These are phyloP conservation scores for Clonostachys solani DNA, from an alignment of 2,329 filamentous ascomycete species.

Conservation along the genomic window DNA sequence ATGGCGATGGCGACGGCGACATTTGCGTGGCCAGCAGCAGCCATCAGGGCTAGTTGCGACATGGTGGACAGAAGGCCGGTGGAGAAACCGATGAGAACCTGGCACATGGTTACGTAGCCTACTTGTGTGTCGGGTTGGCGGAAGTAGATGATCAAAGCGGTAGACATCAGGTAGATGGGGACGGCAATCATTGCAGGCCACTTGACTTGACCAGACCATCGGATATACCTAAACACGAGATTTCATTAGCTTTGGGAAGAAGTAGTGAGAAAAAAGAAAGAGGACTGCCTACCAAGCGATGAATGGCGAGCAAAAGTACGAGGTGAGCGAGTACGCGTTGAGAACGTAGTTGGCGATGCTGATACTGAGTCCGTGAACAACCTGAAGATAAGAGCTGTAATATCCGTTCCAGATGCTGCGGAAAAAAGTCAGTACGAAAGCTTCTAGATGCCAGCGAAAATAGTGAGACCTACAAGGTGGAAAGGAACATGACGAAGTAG, in stretches of 20 bases:
- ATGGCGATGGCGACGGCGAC: slow-evolving; percentile 59
- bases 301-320: slow-evolving; percentile 28
- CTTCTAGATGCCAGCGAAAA: no score
- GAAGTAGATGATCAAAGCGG: slow-evolving; percentile 57
- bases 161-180: slow-evolving; percentile 50
- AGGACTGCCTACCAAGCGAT: no score
- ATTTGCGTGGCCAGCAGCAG: slow-evolving; percentile 54
- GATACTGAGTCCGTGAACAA: slow-evolving; percentile 37
- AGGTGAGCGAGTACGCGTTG: slow-evolving; percentile 41
- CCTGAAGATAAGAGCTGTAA: slow-evolving; percentile 51
- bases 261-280: no score
- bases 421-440: slow-evolving; percentile 9
- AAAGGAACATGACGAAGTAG: slow-evolving; percentile 32
- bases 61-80: slow-evolving; percentile 56
- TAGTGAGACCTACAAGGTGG: no score
- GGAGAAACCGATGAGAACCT: slow-evolving; percentile 58
- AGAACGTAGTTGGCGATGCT: slow-evolving; percentile 41
- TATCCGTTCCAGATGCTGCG: slow-evolving; percentile 50
- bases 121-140: slow-evolving; percentile 45
- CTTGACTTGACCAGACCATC: slow-evolving; percentile 41
- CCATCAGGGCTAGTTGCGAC: slow-evolving; percentile 57
- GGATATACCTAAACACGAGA: slow-evolving; percentile 16
- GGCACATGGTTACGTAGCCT: slow-evolving; percentile 53
- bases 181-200: slow-evolving; percentile 40
- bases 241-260: no score